A percentile compares a stretch with the other conserved stretches of the same genome.
These are phyloP conservation scores for Tympanopsis confertula DNA, from an alignment of 2,329 filamentous ascomycete genomes.

Conservation along the genomic window DNA sequence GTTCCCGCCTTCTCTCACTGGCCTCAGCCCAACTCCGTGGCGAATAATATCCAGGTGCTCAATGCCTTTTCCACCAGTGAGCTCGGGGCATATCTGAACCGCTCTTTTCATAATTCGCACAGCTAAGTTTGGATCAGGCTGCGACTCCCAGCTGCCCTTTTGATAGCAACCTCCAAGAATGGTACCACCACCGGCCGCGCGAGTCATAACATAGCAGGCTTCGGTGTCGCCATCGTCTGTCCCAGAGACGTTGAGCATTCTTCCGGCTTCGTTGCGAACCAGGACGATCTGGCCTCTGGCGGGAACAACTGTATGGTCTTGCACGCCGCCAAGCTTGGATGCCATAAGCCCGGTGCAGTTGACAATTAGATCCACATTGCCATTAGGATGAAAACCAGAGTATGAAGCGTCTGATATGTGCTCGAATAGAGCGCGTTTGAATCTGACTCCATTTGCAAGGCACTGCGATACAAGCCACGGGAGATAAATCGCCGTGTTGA, in stretches of 20 bases:
- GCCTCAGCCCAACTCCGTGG: too few species aligned
- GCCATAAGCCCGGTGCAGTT: constrained; percentile 79
- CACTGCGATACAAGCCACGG: constrained; percentile 77
- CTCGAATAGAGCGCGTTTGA: constrained; percentile 50
- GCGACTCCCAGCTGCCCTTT: constrained; percentile 66
- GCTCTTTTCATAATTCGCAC: constrained; percentile 75
- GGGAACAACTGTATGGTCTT: constrained; percentile 43
- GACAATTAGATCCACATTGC: constrained; percentile 56
- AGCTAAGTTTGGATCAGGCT: constrained; percentile 70
- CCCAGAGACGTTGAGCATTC: constrained; percentile 61
- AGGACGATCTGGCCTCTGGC: constrained; percentile 61
- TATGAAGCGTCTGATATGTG: constrained; percentile 66
- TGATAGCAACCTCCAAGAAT: constrained; percentile 80
- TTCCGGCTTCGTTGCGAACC: constrained; percentile 64
- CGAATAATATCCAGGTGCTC: too few species aligned
- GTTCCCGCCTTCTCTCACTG: constrained; percentile 58
- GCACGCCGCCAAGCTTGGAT: constrained; percentile 66
- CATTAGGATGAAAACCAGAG: constrained; percentile 42
- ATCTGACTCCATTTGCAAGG: constrained; percentile 56
- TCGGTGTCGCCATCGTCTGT: constrained; percentile 66
- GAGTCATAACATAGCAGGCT: constrained; percentile 69
- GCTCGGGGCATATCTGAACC: too few species aligned
- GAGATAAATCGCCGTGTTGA: constrained; percentile 81
- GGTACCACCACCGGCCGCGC: constrained; percentile 70
- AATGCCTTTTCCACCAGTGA: too few species aligned